Conservation (phyloP, 257 asterid genomes). For the Vinca minor region DNA sequence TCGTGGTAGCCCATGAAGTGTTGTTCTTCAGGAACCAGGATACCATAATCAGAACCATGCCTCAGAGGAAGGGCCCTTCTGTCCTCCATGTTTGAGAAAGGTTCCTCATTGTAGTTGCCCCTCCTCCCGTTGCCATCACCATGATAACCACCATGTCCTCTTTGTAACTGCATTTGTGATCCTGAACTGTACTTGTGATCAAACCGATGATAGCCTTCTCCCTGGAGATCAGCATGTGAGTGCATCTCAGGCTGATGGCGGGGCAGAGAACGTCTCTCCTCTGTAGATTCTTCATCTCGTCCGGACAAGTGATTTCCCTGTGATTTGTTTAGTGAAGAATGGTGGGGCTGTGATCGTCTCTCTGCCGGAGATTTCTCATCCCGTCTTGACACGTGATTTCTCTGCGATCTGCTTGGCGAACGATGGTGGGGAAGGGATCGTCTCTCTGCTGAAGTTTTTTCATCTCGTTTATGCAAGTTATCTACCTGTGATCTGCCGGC, state of each 20-base stretch:
- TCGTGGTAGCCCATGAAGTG: conserved; percentile 17
- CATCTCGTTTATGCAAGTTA: not conserved
- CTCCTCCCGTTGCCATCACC: conserved; percentile 23
- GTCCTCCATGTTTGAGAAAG: conserved; percentile 18
- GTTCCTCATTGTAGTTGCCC: conserved; percentile 24
- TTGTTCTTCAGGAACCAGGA: conserved; percentile 19
- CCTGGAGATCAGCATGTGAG: conserved; percentile 17
- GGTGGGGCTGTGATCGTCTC: too few relatives aligned
- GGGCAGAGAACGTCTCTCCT: conserved; percentile 16
- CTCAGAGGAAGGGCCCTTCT: conserved; percentile 18
- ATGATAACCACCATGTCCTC: conserved; percentile 15
- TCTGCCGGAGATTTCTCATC: too few relatives aligned
- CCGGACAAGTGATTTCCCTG: too few relatives aligned
- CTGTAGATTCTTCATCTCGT: conserved; percentile 16
- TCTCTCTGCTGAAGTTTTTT: not conserved
- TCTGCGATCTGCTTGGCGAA: conserved; percentile 15
- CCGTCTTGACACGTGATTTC: conserved; percentile 12
- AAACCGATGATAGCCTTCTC: conserved; percentile 25
- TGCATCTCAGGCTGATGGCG: conserved; percentile 18
- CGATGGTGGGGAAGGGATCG: conserved; percentile 17
- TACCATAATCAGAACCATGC: conserved; percentile 27
- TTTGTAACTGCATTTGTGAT: conserved; percentile 18
- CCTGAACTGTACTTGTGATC: conserved; percentile 16
- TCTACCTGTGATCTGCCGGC: conserved; percentile 11
- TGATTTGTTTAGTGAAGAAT: too few relatives aligned